Conservation (phyloP, 805 yeast genomes). For the Citeromyces nyonsensis region DNA sequence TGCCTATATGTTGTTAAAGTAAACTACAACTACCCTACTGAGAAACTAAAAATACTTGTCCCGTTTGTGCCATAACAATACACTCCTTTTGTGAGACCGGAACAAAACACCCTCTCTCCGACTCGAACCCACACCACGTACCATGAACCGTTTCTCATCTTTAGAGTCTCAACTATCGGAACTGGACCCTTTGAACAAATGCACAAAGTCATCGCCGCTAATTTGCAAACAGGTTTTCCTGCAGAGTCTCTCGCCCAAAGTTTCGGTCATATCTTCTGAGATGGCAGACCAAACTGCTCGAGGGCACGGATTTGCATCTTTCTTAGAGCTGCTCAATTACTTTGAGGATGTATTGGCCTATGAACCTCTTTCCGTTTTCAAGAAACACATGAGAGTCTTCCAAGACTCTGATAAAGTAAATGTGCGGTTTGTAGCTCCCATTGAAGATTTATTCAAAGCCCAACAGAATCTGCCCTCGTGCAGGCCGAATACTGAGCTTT, state of each 20-base stretch:
- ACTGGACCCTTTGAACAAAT: no score
- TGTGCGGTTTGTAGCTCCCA: conserved; percentile 13
- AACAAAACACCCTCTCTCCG: no score
- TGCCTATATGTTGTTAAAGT: no score
- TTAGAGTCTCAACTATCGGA: no score
- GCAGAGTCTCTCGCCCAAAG: conserved; percentile 14
- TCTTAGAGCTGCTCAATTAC: conserved; percentile 10
- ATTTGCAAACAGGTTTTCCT: conserved; percentile 12
- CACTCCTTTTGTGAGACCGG: no score
- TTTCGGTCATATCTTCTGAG: conserved; percentile 12
- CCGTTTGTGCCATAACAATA: no score
- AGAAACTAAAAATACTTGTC: no score
- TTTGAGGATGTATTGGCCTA: conserved; percentile 12
- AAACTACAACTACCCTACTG: no score
- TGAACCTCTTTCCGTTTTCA: background rate
- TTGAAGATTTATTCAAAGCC: conserved; percentile 8
- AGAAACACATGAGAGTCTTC: background rate
- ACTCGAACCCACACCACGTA: no score
- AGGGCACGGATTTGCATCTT: conserved; percentile 6
- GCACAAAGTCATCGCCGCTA: conserved; percentile 8
- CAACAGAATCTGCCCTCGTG: conserved; percentile 4
- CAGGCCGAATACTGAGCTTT: conserved; percentile 8
- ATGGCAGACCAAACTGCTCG: conserved; percentile 9
- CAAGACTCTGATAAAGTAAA: conserved; percentile 4
- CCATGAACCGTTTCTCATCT: no score